These are phyloP conservation scores for Echium plantagineum DNA, from an alignment of 257 asterid species.

Conservation along the genomic window DNA sequence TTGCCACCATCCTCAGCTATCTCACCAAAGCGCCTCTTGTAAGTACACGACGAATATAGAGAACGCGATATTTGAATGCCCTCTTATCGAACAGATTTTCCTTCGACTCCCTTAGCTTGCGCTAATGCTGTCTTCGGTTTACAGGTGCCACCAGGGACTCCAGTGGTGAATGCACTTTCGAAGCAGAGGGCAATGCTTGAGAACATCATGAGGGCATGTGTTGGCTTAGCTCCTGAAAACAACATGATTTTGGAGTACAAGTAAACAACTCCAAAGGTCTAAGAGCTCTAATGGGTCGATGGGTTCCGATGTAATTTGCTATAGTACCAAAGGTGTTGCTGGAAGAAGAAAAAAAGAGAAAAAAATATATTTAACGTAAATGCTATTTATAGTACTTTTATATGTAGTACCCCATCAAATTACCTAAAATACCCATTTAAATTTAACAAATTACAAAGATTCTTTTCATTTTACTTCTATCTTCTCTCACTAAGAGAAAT, in stretches of 20 bases:
- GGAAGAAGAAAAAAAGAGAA: too few relatives aligned
- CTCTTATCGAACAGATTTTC: too few relatives aligned
- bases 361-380: too few relatives aligned
- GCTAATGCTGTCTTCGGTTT: not conserved
- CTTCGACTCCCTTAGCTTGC: too few relatives aligned
- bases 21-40: conserved; percentile 97
- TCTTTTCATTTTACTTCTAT: too few relatives aligned
- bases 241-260: conserved; percentile 98
- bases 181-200: conserved; percentile 97
- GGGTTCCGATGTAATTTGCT: too few relatives aligned
- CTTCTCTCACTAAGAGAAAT: too few relatives aligned
- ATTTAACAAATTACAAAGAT: too few relatives aligned
- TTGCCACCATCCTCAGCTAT: conserved; percentile 90
- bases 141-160: conserved; percentile 98
- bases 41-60: conserved; percentile 18
- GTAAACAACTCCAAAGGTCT: conserved; percentile 19
- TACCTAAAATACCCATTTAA: too few relatives aligned
- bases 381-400: too few relatives aligned
- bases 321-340: too few relatives aligned
- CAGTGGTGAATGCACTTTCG: conserved; percentile 91
- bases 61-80: not conserved
- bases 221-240: conserved; percentile 96
- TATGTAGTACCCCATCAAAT: too few relatives aligned
- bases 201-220: conserved; percentile 93
- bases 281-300: not conserved